Conservation (phyloP, 2,329 filamentous ascomycete species). For the Fonsecaea monophora region DNA sequence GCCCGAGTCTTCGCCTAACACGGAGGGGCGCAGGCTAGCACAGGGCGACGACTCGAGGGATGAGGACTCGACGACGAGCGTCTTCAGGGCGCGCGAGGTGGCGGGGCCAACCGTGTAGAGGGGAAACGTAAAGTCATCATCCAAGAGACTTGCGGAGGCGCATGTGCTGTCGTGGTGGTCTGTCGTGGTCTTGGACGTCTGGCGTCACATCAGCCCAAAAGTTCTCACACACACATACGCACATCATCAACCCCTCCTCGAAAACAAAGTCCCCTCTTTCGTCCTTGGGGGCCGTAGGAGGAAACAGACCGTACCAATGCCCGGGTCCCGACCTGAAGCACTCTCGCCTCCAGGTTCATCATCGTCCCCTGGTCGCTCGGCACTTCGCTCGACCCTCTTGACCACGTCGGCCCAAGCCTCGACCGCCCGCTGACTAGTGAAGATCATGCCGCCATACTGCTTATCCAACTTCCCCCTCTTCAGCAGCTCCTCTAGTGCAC, state of each 20-base stretch:
- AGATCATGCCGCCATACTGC: conserved; percentile 56
- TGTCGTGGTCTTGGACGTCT: background rate
- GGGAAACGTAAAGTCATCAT: conserved; percentile 39
- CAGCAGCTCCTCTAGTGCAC: conserved; percentile 47
- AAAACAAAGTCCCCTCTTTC: no score
- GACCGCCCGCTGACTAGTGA: conserved; percentile 58
- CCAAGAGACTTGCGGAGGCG: conserved; percentile 3
- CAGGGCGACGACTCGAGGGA: conserved; percentile 24
- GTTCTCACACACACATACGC: conserved; percentile 1
- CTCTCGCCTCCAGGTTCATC: background rate
- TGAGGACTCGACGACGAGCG: conserved; percentile 51
- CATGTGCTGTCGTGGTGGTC: background rate
- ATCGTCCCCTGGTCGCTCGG: background rate
- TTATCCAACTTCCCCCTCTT: conserved; percentile 42
- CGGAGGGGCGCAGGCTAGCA: conserved; percentile 56
- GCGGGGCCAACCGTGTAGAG: conserved; percentile 59
- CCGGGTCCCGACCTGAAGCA: conserved; percentile 8
- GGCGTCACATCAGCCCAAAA: conserved; percentile 10
- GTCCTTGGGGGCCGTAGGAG: background rate
- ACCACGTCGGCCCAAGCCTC: conserved; percentile 53
- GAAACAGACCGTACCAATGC: conserved; percentile 41
- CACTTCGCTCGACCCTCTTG: conserved; percentile 38
- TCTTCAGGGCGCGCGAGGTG: conserved; percentile 69
- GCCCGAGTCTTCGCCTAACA: conserved; percentile 82
- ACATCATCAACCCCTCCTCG: background rate